A percentile compares a stretch with the other conserved stretches of the same genome.
Evolutionary conservation across 495 filamentous ascomycete species (phyloP).

Genomic region (Cudoniella acicularis): DNA sequence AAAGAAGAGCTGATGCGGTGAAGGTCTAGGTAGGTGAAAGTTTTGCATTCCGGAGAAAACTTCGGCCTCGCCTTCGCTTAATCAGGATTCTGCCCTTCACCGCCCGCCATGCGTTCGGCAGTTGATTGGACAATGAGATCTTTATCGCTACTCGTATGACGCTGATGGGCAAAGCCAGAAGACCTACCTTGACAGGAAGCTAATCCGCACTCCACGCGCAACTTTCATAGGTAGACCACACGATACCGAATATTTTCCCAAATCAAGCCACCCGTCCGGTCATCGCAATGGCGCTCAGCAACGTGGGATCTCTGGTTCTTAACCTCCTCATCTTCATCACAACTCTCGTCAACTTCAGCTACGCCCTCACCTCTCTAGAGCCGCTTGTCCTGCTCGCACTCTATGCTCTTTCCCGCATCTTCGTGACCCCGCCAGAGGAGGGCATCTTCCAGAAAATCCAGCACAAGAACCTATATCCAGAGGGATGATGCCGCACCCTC

Average conservation of each 20-base stretch:
- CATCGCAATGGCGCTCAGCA: constrained; percentile 35
- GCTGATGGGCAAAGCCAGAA: too few species aligned
- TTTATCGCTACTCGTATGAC: too few species aligned
- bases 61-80: too few species aligned
- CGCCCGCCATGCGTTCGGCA: too few species aligned
- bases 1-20: too few species aligned
- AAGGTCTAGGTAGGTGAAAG: too few species aligned
- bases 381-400: constrained; percentile 29
- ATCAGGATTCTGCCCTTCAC: too few species aligned
- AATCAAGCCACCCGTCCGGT: not conserved
- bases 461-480: constrained; percentile 17
- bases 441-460: constrained; percentile 22
- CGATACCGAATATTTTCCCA: not conserved
- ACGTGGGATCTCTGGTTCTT: constrained; percentile 35
- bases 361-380: constrained; percentile 31
- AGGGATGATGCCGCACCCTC: constrained; percentile 4
- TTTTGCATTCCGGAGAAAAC: too few species aligned
- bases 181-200: too few species aligned
- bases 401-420: constrained; percentile 31
- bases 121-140: too few species aligned
- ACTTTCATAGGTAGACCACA: not conserved
- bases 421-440: constrained; percentile 26
- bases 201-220: too few species aligned
- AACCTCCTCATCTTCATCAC: constrained; percentile 37
- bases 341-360: constrained; percentile 36